A percentile compares a stretch with the other conserved stretches of the same genome.
phyloP scores from a whole-genome alignment of 2,329 filamentous ascomycete species.

The Exophiala spinifera region DNA sequence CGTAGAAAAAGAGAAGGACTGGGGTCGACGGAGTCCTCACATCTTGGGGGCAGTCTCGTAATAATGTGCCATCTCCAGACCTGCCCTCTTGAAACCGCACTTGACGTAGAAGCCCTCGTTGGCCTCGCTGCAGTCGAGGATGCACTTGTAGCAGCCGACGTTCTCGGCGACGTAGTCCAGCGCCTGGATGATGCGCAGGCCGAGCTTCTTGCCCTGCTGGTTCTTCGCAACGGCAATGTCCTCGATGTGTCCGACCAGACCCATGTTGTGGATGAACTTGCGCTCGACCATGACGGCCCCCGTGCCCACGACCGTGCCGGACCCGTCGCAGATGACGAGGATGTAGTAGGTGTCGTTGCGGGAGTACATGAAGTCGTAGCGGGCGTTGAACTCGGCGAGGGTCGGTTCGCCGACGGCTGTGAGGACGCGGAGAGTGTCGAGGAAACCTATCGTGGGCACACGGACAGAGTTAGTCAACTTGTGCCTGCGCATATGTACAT shows the following conservation, averaged over 20 bases:
- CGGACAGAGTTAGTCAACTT: not conserved
- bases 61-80: conserved; percentile 96
- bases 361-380: conserved; percentile 76
- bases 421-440: conserved; percentile 85
- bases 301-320: conserved; percentile 75
- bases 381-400: conserved; percentile 69
- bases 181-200: conserved; percentile 87
- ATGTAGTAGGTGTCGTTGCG: conserved; percentile 80
- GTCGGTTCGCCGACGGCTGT: conserved; percentile 88
- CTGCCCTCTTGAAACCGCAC: conserved; percentile 89
- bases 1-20: too few relatives aligned
- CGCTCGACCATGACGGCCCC: conserved; percentile 87
- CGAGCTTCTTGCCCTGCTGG: conserved; percentile 96
- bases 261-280: conserved; percentile 59
- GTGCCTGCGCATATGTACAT: too few relatives aligned
- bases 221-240: conserved; percentile 94
- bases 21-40: not conserved
- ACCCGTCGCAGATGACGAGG: conserved; percentile 75
- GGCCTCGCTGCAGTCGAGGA: conserved; percentile 91
- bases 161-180: conserved; percentile 83
- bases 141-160: conserved; percentile 94
- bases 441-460: conserved; percentile 60
- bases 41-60: conserved; percentile 47
- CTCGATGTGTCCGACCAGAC: conserved; percentile 87
- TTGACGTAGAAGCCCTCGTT: conserved; percentile 99